Base-by-base conservation (phyloP, 495 filamentous ascomycete genomes). In the Filosporella fistucella region DNA sequence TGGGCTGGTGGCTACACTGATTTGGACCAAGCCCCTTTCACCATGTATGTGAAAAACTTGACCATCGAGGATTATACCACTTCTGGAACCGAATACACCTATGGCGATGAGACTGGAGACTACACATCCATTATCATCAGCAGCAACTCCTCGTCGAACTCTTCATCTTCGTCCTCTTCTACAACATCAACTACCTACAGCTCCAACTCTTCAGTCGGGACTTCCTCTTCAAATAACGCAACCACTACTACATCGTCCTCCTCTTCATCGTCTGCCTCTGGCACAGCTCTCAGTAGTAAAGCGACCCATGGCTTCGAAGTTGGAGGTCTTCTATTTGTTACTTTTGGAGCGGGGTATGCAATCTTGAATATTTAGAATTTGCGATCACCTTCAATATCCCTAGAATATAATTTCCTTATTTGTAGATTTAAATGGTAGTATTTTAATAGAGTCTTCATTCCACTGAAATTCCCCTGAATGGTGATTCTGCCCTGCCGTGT, bases 21-120 rank as follows among this genome's bases (percentile, higher is more conserved):
- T 63, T 95, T 89, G 61, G 76, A 74, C 40, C 49, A 74, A 42
- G 91, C 88, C 1, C 91, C 91, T 0, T 97, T 82, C 70, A 79
- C 74, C 33, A 96, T 96, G 91, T 67, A 80, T 42, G 75, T 95
- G 48, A 82, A 86, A 62, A 82, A 74, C 25, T 67, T 95, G 44
- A 75, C 76, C 33, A 77, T 90, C 28, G 80, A 80, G 35, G 91
- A 97, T 67, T 96, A 96, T 69, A 94, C 88, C n/a, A 93, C 88
- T 4, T 90, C 90, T 29, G 48, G 35, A 5, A 81, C 74, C 1
- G 70, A 80, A 35, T 96, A 97, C 67, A 69, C 62, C 11, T 96
- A 96, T 62, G 71, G 76, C 41, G 87, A 89, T 63, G 75, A 69
- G 25, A 81, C 75, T 22, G 91, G 91, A 33, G 77, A 75, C 16